A percentile compares a stretch with the other conserved stretches of the same genome.
phyloP scores from a whole-genome alignment of 306 rosid species.

The Arachis hypogaea region DNA sequence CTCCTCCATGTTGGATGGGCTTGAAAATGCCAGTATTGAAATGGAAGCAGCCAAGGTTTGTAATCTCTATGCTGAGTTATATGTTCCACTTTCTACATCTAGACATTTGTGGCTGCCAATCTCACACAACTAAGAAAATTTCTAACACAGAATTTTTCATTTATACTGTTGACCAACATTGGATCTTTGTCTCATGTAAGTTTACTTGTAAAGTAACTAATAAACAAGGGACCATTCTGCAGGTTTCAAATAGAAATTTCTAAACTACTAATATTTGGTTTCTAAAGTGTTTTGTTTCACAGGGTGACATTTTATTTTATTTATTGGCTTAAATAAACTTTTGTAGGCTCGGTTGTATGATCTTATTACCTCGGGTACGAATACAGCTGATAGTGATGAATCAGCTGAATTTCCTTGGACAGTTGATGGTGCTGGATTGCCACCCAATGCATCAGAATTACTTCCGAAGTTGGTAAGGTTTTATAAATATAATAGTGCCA shows the following conservation, averaged over 20 bases:
- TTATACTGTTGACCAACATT: background rate
- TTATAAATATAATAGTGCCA: conserved; percentile 4
- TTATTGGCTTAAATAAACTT: conserved; percentile 22
- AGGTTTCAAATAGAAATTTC: conserved; percentile 11
- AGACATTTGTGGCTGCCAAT: conserved; percentile 30
- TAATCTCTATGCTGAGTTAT: conserved; percentile 33
- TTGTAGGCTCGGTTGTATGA: conserved; percentile 82
- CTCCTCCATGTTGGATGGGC: conserved; percentile 99
- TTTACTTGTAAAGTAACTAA: conserved; percentile 26
- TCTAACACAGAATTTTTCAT: background rate
- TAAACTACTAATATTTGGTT: conserved; percentile 17
- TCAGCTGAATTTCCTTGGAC: conserved; percentile 72
- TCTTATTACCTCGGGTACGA: conserved; percentile 61
- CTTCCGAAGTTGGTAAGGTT: conserved; percentile 80
- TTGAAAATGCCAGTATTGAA: conserved; percentile 92
- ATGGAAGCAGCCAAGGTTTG: conserved; percentile 92
- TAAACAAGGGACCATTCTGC: conserved; percentile 26
- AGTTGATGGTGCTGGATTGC: conserved; percentile 89
- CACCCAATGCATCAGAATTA: conserved; percentile 79
- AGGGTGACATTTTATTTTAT: conserved; percentile 32
- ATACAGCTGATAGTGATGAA: conserved; percentile 49
- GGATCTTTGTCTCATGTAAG: conserved; percentile 28
- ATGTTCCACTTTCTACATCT: conserved; percentile 11
- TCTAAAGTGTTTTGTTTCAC: background rate
- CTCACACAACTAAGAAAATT: conserved; percentile 6